Percentiles rank a stretch among this genome's conserved stretches.
Conservation (phyloP, 148 eudicot genomes). For the Talinum fruticosum region DNA sequence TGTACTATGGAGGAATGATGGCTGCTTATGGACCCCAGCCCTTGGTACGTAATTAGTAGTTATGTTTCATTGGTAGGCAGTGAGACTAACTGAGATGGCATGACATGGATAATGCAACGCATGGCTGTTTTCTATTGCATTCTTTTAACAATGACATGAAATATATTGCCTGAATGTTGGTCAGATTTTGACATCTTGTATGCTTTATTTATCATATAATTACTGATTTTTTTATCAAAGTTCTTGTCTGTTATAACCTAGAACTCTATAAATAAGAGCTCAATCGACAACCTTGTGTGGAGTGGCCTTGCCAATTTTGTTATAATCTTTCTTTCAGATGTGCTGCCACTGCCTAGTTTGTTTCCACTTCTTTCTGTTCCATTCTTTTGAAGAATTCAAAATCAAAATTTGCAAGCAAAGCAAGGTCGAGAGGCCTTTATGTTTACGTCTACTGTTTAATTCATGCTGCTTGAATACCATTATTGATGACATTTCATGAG, state of each 20-base stretch:
- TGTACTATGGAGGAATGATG: slow-evolving; percentile 85
- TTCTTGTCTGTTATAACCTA: background rate
- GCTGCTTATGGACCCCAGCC: slow-evolving; percentile 78
- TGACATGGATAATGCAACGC: background rate
- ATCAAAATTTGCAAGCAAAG: too few species aligned
- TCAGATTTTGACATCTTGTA: background rate
- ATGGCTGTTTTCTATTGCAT: background rate
- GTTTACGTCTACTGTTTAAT: too few species aligned
- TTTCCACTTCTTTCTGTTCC: too few species aligned
- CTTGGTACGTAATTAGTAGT: slow-evolving; percentile 40
- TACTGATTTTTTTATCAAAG: background rate
- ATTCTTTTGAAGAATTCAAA: too few species aligned
- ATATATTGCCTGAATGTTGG: too few species aligned
- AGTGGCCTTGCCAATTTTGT: background rate
- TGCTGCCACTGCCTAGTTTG: too few species aligned
- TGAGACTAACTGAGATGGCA: background rate
- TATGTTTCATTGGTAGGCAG: background rate
- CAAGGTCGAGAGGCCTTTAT: too few species aligned
- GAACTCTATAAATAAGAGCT: background rate
- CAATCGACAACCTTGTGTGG: background rate
- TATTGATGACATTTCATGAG: too few species aligned
- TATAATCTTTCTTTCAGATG: background rate
- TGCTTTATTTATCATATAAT: background rate
- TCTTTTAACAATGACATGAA: background rate
- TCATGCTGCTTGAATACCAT: too few species aligned